These are phyloP conservation scores for Xylaria sp. DNA, from an alignment of 2,329 filamentous ascomycete species.

Conservation along the genomic window DNA sequence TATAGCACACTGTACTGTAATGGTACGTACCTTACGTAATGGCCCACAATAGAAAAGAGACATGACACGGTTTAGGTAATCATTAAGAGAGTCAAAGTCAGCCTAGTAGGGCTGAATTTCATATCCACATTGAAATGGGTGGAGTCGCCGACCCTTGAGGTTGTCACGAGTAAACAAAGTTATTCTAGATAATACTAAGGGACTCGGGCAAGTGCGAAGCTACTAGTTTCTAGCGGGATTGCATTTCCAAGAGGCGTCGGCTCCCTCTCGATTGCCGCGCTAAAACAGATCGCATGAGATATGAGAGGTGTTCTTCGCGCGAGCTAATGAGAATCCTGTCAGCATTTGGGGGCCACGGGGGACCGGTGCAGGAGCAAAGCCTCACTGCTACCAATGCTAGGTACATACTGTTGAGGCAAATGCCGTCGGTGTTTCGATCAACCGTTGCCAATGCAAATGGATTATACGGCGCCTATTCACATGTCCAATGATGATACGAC, in stretches of 20 bases:
- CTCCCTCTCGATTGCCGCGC: conserved; percentile 35
- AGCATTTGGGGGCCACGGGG: conserved; percentile 35
- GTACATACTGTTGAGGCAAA: conserved; percentile 4
- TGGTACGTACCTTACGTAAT: neutral
- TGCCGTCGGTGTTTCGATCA: conserved; percentile 15
- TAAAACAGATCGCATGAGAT: conserved; percentile 15
- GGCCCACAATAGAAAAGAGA: neutral
- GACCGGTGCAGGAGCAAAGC: conserved; percentile 36
- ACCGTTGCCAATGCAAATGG: neutral
- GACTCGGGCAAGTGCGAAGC: neutral
- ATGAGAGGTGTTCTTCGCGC: neutral
- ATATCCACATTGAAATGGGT: conserved; percentile 25
- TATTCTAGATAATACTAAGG: neutral
- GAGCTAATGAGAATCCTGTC: conserved; percentile 30
- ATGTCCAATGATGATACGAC: neutral
- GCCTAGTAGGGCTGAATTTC: conserved; percentile 38
- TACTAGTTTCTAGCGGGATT: neutral
- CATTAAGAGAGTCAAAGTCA: conserved; percentile 25
- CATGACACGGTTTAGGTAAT: conserved; percentile 27
- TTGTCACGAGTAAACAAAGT: conserved; percentile 1
- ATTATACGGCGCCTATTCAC: conserved; percentile 3
- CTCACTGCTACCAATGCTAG: conserved; percentile 21
- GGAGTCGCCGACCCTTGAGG: conserved; percentile 12
- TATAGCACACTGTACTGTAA: neutral
- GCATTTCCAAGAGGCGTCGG: conserved; percentile 21